phyloP scores from a whole-genome alignment of 1,284 basidiomycete species.

The Mycena citricolor region DNA sequence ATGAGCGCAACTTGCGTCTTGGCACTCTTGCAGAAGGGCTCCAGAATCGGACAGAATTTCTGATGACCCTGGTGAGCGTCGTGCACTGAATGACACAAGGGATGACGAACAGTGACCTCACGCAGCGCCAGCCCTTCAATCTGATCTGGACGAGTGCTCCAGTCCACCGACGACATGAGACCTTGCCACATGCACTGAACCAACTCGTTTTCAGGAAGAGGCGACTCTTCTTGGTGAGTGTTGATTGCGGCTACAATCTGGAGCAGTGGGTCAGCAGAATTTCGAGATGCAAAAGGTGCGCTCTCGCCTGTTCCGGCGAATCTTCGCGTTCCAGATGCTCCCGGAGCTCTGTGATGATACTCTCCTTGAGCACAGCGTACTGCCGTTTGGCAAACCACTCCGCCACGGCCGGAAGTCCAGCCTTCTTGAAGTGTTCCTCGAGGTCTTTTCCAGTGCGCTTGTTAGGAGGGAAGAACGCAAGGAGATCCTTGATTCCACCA shows the following conservation, averaged over 20 bases:
- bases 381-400: constrained; percentile 94
- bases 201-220: constrained; percentile 81
- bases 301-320: constrained; percentile 60
- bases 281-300: constrained; percentile 6
- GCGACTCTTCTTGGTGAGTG: constrained; percentile 61
- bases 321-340: constrained; percentile 63
- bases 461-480: constrained; percentile 84
- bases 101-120: constrained; percentile 70
- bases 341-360: constrained; percentile 61
- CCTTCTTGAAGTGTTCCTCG: constrained; percentile 85
- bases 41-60: constrained; percentile 83
- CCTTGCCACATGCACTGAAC: constrained; percentile 90
- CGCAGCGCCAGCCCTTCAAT: constrained; percentile 82
- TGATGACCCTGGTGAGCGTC: constrained; percentile 33
- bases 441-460: constrained; percentile 74
- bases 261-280: constrained; percentile 3
- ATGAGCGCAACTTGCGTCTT: constrained; percentile 92
- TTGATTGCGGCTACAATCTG: constrained; percentile 80
- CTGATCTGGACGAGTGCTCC: constrained; percentile 86
- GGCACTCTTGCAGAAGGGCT: constrained; percentile 83
- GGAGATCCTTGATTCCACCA: constrained; percentile 83
- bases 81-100: constrained; percentile 3
- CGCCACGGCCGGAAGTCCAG: constrained; percentile 73
- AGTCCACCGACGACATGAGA: constrained; percentile 84
- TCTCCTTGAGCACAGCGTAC: constrained; percentile 70